Base-by-base conservation (phyloP, 768 basidiomycete species). In the Mycena chlorophos region DNA sequence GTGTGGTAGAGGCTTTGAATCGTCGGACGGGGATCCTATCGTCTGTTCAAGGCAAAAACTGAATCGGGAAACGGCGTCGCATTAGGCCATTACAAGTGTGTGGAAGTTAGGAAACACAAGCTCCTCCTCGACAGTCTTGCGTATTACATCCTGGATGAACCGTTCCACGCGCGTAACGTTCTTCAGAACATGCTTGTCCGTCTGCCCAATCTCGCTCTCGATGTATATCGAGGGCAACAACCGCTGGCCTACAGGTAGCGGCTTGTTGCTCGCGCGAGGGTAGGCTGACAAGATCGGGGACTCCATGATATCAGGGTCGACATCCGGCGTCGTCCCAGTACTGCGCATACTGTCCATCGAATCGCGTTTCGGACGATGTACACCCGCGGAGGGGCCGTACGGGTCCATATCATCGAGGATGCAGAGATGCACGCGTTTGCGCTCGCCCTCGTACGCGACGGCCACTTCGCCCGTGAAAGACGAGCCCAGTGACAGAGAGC, bases 71-170 rank as follows among this genome's bases (percentile, higher is more conserved):
- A n/a, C n/a, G n/a, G 31, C 17, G 31, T 34, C 17, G 31, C 31
- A 34, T 17, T 34, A 34, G 66, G 64, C 8, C 72, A 84, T 75
- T 19, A 88, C 67, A 54, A 86, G 65, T 0, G 94, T 95, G 73
- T 95, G 92, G 70, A 93, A 98, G 69, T 96, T 97, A 20, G 95
- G 95, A 71, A 94, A 98, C 4, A 97, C 92, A 17, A 98, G 79
- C 72, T 97, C 95, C 65, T 97, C 96, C 68, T 97, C 94, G 42
- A 99, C 74, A 2, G 94, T 95, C 69, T 91, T 98, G 57, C 96
- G 83, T 57, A 98, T 88, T 29, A 96, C 91, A 65, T 98, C 94
- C 69, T 94, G 89, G 49, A 98, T 93, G 70, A 98, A 98, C 29
- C 88, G 79, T 71, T 99, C 96, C 13, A 99, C 90, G 54, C 96